phyloP scores from a whole-genome alignment of 305 asterid species.

The Stenogyne calaminthoides region DNA sequence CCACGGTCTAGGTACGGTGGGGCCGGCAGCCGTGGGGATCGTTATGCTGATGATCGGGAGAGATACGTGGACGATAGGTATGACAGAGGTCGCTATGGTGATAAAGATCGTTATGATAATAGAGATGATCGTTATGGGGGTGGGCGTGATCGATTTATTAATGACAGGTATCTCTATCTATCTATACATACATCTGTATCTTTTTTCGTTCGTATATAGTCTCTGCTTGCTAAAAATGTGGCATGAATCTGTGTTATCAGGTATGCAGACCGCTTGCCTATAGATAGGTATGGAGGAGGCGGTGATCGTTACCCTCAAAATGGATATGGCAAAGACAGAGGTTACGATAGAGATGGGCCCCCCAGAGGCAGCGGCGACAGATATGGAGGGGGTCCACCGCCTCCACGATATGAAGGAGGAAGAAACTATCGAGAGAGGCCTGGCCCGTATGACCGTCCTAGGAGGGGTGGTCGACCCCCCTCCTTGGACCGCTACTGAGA shows the following conservation, averaged over 20 bases:
- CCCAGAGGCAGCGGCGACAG: constrained; percentile 61
- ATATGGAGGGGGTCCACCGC: constrained; percentile 58
- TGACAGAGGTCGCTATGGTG: constrained; percentile 77
- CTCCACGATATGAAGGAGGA: constrained; percentile 83
- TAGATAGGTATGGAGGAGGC: constrained; percentile 56
- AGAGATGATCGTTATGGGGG: constrained; percentile 67
- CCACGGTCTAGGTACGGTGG: constrained; percentile 72
- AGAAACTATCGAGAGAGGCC: constrained; percentile 80
- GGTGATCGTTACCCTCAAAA: constrained; percentile 76
- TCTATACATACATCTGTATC: background rate
- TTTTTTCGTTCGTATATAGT: background rate
- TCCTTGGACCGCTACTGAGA: constrained; percentile 73
- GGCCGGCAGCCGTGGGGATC: constrained; percentile 65
- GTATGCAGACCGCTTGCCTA: constrained; percentile 68
- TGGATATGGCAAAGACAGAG: constrained; percentile 75
- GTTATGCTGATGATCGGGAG: constrained; percentile 74
- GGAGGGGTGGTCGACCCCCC: constrained; percentile 79
- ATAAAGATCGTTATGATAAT: constrained; percentile 61
- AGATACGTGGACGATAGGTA: constrained; percentile 68
- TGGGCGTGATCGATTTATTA: constrained; percentile 68
- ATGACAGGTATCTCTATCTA: constrained; percentile 61
- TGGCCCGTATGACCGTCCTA: constrained; percentile 89
- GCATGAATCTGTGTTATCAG: constrained; percentile 35
- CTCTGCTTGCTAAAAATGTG: constrained; percentile 9
- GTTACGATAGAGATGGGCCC: constrained; percentile 62